These are phyloP conservation scores for Marsdenia floribunda DNA, from an alignment of 257 asterid species.

Conservation along the genomic window DNA sequence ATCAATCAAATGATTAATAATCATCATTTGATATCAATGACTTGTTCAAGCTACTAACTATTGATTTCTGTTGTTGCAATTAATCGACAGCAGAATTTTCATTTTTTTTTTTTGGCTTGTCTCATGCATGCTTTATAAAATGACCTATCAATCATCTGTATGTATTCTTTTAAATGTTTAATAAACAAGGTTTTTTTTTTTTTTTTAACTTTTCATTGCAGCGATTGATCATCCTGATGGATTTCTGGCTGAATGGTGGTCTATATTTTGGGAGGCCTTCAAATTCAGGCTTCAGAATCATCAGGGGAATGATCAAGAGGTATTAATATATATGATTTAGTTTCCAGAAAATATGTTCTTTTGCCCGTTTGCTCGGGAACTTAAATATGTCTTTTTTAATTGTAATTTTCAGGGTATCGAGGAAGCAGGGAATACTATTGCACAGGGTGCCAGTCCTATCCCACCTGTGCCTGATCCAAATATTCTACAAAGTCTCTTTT, in stretches of 20 bases:
- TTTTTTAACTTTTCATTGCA: not conserved
- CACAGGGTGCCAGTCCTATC: too few relatives aligned
- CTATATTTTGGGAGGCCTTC: slow-evolving; percentile 32
- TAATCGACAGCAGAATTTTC: too few relatives aligned
- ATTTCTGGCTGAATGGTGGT: slow-evolving; percentile 50
- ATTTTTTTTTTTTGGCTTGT: not conserved
- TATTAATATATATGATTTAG: not conserved
- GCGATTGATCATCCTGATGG: slow-evolving; percentile 34
- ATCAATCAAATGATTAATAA: not conserved
- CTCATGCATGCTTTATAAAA: not conserved
- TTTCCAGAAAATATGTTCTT: not conserved
- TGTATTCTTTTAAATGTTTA: not conserved
- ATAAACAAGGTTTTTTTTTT: not conserved
- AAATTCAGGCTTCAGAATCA: not conserved
- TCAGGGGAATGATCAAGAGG: slow-evolving; percentile 8
- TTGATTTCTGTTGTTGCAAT: too few relatives aligned
- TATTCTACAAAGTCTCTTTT: not conserved
- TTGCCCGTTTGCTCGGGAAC: not conserved
- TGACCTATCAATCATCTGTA: not conserved
- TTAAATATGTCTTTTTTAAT: too few relatives aligned
- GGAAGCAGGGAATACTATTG: not conserved
- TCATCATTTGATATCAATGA: not conserved
- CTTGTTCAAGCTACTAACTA: not conserved
- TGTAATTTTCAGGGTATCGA: slow-evolving; percentile 1
- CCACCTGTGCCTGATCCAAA: not conserved